Evolutionary conservation across 2,329 filamentous ascomycete species (phyloP), one percentile per base, ranked within the genome.

Genomic region (Microdochium trichocladiopsis): DNA sequence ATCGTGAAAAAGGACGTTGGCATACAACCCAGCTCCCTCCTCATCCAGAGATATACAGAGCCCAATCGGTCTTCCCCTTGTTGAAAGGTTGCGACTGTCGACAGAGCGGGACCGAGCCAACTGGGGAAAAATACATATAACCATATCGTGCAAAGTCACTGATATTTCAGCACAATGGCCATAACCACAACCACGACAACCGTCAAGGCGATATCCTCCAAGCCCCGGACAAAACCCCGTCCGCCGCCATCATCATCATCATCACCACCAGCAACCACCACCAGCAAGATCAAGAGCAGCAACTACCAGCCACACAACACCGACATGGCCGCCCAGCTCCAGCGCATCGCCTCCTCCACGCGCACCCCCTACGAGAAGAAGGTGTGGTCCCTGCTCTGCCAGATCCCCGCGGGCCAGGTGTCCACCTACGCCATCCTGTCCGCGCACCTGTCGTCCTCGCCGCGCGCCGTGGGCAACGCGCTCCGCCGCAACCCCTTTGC

Each of bases 401-500:
- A 90, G 63, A 88, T 95, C 54, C 91, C 91, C 1, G 68, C 71
- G 16, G 90, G 90, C 28, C 75, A 76, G 51, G 86, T 91, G 62
- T 90, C 87, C 0, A 93, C 90, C 0, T 95, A 96, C 69, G 86
- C 80, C 2, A 75, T 86, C 1, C 73, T 95, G 51, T 83, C 90
- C 0, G 75, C 69, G 8, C 65, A 70, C 16, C 69, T 71, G 48
- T 67, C 58, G 22, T 69, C 71, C 24, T 71, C 68, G 25, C 67
- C 69, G 12, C 64, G 74, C 5, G 63, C 73, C 5, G 61, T 68
- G 1, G 62, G 70, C n/a, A 68, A 70, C 47, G 58, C 65, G 2
- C 74, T 95, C 63, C 79, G 87, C 18, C 74, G 78, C 10, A 95
- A 95, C 64, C 90, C 90, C 0, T 95, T 93, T 61, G 90, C 90